These are phyloP conservation scores for Hibiscus tridactylites DNA, from an alignment of 345 rosid genomes.

Conservation along the genomic window DNA sequence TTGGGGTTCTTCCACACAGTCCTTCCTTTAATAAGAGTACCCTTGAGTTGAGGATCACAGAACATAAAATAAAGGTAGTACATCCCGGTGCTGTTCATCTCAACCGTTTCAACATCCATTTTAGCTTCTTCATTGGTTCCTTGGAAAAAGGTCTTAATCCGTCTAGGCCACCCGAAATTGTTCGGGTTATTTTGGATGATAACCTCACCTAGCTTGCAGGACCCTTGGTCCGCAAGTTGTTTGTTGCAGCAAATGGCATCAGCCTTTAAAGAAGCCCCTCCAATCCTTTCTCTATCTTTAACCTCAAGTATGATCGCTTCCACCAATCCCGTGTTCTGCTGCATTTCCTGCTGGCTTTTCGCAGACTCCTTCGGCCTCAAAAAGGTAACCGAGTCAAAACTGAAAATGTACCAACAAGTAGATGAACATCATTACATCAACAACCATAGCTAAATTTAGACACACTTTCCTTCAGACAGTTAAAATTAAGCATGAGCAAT, in stretches of 20 bases:
- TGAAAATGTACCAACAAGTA: slow-evolving; percentile 21
- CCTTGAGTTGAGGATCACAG: slow-evolving; percentile 64
- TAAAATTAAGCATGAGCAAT: not conserved
- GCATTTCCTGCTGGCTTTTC: slow-evolving; percentile 53
- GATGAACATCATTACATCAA: not conserved
- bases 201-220: slow-evolving; percentile 70
- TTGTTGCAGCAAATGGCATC: slow-evolving; percentile 54
- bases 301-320: slow-evolving; percentile 82
- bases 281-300: slow-evolving; percentile 69
- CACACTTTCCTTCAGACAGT: too few relatives aligned
- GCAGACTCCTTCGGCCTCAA: slow-evolving; percentile 70
- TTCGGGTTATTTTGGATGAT: slow-evolving; percentile 53
- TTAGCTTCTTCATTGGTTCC: slow-evolving; percentile 41
- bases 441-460: not conserved
- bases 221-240: slow-evolving; percentile 36
- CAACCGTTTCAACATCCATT: slow-evolving; percentile 43
- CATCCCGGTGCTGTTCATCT: slow-evolving; percentile 74
- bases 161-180: slow-evolving; percentile 61
- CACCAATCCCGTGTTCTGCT: slow-evolving; percentile 64
- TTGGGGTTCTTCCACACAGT: slow-evolving; percentile 91
- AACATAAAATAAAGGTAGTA: slow-evolving; percentile 84
- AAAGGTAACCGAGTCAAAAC: slow-evolving; percentile 79
- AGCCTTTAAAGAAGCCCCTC: slow-evolving; percentile 50
- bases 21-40: slow-evolving; percentile 68
- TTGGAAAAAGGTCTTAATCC: slow-evolving; percentile 56